A percentile compares a stretch with the other conserved stretches of the same genome.
Evolutionary conservation across 2,329 filamentous ascomycete species (phyloP).

Genomic region (Fusarium citri): DNA sequence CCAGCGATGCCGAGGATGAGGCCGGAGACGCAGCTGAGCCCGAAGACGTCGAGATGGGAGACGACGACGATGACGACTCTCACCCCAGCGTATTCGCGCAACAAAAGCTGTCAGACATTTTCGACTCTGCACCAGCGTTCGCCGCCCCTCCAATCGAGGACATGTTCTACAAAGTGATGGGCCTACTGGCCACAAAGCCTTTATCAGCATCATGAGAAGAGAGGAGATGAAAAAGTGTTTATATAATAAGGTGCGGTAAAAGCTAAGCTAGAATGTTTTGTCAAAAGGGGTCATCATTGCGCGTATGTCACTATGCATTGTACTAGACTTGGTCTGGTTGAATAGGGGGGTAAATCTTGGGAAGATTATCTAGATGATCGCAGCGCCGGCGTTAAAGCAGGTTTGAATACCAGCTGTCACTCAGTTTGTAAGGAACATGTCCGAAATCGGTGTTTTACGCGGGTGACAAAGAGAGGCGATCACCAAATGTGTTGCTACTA

Average conservation of each 20-base stretch:
- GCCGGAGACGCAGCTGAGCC: conserved; percentile 53
- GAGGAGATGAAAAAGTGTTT: conserved; percentile 15
- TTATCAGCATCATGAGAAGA: conserved; percentile 45
- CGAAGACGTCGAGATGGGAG: conserved; percentile 60
- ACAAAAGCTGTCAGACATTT: conserved; percentile 76
- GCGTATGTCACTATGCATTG: conserved; percentile 28
- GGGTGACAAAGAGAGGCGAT: conserved; percentile 26
- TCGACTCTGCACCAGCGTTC: conserved; percentile 75
- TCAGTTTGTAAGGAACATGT: conserved; percentile 18
- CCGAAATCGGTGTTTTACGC: conserved; percentile 24
- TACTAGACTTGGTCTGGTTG: conserved; percentile 35
- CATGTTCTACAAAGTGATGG: conserved; percentile 79
- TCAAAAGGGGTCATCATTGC: conserved; percentile 9
- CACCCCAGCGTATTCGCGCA: conserved; percentile 72
- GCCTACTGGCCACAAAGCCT: conserved; percentile 67
- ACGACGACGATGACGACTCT: conserved; percentile 61
- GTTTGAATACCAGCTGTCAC: conserved; percentile 22
- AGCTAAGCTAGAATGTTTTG: conserved; percentile 23
- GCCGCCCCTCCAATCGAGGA: conserved; percentile 79
- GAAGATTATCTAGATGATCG: conserved; percentile 15
- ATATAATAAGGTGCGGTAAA: conserved; percentile 24
- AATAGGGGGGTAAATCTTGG: conserved; percentile 7
- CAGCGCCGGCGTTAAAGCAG: conserved; percentile 36
- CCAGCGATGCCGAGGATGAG: conserved; percentile 56
- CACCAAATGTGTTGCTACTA: conserved; percentile 35